Percentiles rank a stretch among this genome's conserved stretches.
phyloP scores from a whole-genome alignment of 1,139 yeast species.

The Yamadazyma epiphylla region DNA sequence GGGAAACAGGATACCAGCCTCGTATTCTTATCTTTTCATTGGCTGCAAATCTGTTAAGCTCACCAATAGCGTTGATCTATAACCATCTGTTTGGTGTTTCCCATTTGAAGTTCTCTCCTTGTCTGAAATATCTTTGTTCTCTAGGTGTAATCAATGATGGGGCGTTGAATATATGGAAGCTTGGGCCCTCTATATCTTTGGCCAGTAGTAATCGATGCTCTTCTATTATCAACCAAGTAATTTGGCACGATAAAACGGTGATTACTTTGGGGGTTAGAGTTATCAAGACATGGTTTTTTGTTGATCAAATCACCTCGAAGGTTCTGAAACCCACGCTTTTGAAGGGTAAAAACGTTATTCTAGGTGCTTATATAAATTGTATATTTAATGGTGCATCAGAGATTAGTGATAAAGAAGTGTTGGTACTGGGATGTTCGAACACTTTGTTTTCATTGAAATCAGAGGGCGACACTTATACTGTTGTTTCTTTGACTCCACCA shows the following conservation, averaged over 20 bases:
- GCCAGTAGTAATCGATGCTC: slow-evolving; percentile 59
- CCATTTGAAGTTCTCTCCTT: slow-evolving; percentile 53
- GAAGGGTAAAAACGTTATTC: slow-evolving; percentile 55
- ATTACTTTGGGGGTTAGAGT: slow-evolving; percentile 57
- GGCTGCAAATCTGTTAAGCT: slow-evolving; percentile 42
- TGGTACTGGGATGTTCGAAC: slow-evolving; percentile 41
- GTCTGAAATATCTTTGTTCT: slow-evolving; percentile 52
- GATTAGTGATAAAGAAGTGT: slow-evolving; percentile 33
- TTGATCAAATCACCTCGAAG: slow-evolving; percentile 10
- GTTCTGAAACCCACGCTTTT: slow-evolving; percentile 26
- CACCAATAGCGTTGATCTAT: slow-evolving; percentile 48
- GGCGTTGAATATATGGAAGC: slow-evolving; percentile 56
- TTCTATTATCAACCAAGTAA: slow-evolving; percentile 47
- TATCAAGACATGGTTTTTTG: slow-evolving; percentile 56
- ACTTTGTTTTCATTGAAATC: slow-evolving; percentile 33
- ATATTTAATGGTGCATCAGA: slow-evolving; percentile 41
- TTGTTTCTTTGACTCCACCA: slow-evolving; percentile 18
- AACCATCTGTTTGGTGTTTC: slow-evolving; percentile 66
- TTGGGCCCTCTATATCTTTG: slow-evolving; percentile 20
- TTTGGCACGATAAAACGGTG: slow-evolving; percentile 52
- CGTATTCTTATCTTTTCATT: slow-evolving; percentile 56
- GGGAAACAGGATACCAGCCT: slow-evolving; percentile 67
- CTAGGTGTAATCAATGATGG: slow-evolving; percentile 67
- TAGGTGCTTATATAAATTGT: slow-evolving; percentile 46
- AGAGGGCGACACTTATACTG: slow-evolving; percentile 18